Conservation (phyloP, 2,329 filamentous ascomycete genomes). For the Neonectria ditissima region DNA sequence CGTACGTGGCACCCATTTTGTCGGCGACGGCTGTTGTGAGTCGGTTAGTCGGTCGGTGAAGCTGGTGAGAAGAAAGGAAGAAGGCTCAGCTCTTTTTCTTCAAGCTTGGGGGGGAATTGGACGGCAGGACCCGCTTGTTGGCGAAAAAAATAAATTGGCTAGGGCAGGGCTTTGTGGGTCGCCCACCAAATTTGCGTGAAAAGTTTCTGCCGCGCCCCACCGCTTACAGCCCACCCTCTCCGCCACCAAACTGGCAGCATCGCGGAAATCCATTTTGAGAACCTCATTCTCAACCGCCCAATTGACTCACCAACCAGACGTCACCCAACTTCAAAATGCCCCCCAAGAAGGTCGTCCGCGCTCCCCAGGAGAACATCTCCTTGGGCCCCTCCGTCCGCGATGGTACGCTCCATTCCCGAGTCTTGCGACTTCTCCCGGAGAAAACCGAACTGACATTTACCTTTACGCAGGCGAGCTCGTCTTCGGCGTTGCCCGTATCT, state of each 20-base stretch:
- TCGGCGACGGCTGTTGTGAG: slow-evolving; percentile 53
- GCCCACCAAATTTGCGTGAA: slow-evolving; percentile 39
- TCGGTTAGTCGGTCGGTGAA: slow-evolving; percentile 52
- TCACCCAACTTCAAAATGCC: slow-evolving; percentile 77
- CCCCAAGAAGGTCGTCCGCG: slow-evolving; percentile 89
- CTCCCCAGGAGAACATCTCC: slow-evolving; percentile 97
- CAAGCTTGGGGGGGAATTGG: slow-evolving; percentile 31
- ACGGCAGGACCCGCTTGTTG: slow-evolving; percentile 12
- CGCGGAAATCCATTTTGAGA: slow-evolving; percentile 44
- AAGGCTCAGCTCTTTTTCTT: slow-evolving; percentile 34
- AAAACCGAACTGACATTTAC: slow-evolving; percentile 31
- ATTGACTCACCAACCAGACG: slow-evolving; percentile 51
- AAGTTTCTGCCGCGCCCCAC: slow-evolving; percentile 54
- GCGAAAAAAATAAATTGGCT: slow-evolving; percentile 36
- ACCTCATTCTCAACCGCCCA: slow-evolving; percentile 51
- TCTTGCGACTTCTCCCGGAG: slow-evolving; percentile 6
- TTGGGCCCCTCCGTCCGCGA: slow-evolving; percentile 97
- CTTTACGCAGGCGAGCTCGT: slow-evolving; percentile 83
- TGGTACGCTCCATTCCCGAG: slow-evolving; percentile 67
- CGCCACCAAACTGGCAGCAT: slow-evolving; percentile 42
- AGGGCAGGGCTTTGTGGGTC: slow-evolving; percentile 50
- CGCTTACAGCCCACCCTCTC: slow-evolving; percentile 47
- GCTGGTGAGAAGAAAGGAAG: slow-evolving; percentile 27
- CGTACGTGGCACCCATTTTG: slow-evolving; percentile 67
- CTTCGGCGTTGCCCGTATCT: slow-evolving; percentile 96